Percentiles rank a stretch among this genome's conserved stretches.
These are phyloP conservation scores for Eucalyptus microcorys DNA, from an alignment of 345 rosid genomes.

Conservation along the genomic window DNA sequence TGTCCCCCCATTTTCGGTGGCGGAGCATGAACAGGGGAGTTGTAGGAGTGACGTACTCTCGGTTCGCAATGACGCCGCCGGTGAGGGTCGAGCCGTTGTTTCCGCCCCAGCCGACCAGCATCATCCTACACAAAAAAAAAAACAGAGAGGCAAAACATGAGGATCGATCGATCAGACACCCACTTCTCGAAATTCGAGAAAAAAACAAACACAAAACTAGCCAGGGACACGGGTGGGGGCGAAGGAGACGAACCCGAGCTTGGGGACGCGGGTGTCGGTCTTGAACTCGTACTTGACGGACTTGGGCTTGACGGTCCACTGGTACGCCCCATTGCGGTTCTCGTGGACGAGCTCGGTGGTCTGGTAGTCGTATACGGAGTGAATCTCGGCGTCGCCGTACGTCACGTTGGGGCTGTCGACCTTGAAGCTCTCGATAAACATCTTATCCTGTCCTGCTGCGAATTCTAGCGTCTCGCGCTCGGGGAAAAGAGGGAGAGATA, in stretches of 20 bases:
- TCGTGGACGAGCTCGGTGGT: slow-evolving; percentile 95
- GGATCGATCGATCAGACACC: neutral
- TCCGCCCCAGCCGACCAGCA: slow-evolving; percentile 99
- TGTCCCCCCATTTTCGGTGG: neutral
- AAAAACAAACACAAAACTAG: too few relatives aligned
- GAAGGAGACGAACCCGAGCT: slow-evolving; percentile 47
- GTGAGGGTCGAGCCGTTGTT: slow-evolving; percentile 93
- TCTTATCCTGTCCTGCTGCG: neutral
- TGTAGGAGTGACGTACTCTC: too few relatives aligned
- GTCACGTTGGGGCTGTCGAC: slow-evolving; percentile 84
- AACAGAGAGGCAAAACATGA: neutral
- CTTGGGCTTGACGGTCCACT: slow-evolving; percentile 89
- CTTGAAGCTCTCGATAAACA: slow-evolving; percentile 82
- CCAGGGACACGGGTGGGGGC: too few relatives aligned
- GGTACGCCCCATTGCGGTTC: slow-evolving; percentile 60
- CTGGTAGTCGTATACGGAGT: slow-evolving; percentile 73
- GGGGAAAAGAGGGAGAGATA: neutral
- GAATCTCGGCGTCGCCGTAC: slow-evolving; percentile 81
- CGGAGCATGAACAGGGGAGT: neutral
- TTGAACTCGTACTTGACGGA: slow-evolving; percentile 82
- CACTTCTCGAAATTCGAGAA: neutral
- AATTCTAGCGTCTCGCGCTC: neutral
- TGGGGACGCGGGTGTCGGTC: slow-evolving; percentile 67
- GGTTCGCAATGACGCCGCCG: slow-evolving; percentile 81
- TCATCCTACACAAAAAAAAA: slow-evolving; percentile 31